phyloP scores from a whole-genome alignment of 208 protist genomes.

The Trypanosoma conorhini region DNA sequence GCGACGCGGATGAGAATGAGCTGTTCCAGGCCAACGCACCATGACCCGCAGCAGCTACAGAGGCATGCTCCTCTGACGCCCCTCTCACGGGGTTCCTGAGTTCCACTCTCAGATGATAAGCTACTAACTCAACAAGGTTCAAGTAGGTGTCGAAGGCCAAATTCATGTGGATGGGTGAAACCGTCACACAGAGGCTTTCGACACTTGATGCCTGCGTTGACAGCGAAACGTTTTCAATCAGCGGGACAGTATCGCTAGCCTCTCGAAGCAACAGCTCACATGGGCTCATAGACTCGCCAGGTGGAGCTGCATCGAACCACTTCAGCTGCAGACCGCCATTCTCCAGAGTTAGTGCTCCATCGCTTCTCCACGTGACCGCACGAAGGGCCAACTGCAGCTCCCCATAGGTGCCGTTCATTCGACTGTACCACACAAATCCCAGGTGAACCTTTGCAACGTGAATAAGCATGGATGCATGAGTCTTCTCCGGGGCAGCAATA shows the following conservation, averaged over 20 bases:
- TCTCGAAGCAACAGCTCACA: constrained; percentile 10
- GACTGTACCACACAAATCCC: constrained; percentile 22
- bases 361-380: constrained; percentile 10
- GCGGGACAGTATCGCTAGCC: constrained; percentile 1
- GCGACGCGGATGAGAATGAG: neutral
- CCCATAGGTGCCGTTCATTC: constrained; percentile 9
- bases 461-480: neutral
- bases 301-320: constrained; percentile 4
- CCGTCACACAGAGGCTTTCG: neutral
- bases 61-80: neutral
- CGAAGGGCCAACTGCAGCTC: constrained; percentile 3
- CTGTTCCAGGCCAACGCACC: neutral
- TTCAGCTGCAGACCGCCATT: constrained; percentile 17
- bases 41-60: neutral
- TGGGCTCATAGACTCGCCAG: neutral
- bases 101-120: constrained; percentile 14
- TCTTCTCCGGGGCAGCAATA: neutral
- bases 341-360: constrained; percentile 4
- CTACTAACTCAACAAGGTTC: constrained; percentile 9
- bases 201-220: neutral
- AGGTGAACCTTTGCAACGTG: constrained; percentile 3
- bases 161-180: constrained; percentile 15
- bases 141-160: constrained; percentile 16
- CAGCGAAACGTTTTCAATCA: constrained; percentile 17
- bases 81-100: neutral